Percentiles rank a stretch among this genome's conserved stretches.
Evolutionary conservation across 2,329 filamentous ascomycete species (phyloP).

Genomic region (Xylaria sp.): DNA sequence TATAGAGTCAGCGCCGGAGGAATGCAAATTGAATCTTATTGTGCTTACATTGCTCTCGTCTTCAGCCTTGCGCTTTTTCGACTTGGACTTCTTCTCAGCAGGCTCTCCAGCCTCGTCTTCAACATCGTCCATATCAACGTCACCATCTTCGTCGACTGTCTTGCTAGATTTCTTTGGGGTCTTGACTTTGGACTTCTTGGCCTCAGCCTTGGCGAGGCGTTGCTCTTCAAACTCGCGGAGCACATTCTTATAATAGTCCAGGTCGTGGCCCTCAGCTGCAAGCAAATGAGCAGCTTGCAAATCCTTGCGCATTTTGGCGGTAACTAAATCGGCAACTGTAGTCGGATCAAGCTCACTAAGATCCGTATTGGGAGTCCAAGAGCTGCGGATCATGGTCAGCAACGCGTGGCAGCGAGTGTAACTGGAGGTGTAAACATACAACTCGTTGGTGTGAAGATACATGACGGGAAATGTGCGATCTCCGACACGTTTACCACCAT

Average conservation of each 20-base stretch:
- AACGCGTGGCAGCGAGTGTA: background rate
- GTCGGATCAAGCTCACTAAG: constrained; percentile 78
- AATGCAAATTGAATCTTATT: background rate
- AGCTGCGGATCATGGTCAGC: constrained; percentile 57
- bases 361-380: constrained; percentile 88
- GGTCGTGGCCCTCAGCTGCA: constrained; percentile 76
- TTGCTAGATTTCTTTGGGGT: constrained; percentile 51
- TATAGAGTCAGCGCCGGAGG: constrained; percentile 5
- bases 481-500: constrained; percentile 83
- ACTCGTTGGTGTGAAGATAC: constrained; percentile 95
- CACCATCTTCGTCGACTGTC: constrained; percentile 60
- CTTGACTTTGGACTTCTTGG: constrained; percentile 40
- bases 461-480: constrained; percentile 93
- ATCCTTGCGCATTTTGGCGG: constrained; percentile 80
- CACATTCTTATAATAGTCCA: constrained; percentile 84
- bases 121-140: constrained; percentile 66
- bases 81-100: constrained; percentile 51
- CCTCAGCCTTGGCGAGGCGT: constrained; percentile 61
- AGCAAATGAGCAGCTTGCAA: constrained; percentile 80
- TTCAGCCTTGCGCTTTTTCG: constrained; percentile 86
- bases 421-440: constrained; percentile 68
- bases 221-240: constrained; percentile 74
- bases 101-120: constrained; percentile 58
- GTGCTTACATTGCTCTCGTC: constrained; percentile 73
- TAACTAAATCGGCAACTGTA: constrained; percentile 70